Evolutionary conservation across 2,329 filamentous ascomycete genomes (phyloP).

Genomic region (Trichoderma oligosporum): DNA sequence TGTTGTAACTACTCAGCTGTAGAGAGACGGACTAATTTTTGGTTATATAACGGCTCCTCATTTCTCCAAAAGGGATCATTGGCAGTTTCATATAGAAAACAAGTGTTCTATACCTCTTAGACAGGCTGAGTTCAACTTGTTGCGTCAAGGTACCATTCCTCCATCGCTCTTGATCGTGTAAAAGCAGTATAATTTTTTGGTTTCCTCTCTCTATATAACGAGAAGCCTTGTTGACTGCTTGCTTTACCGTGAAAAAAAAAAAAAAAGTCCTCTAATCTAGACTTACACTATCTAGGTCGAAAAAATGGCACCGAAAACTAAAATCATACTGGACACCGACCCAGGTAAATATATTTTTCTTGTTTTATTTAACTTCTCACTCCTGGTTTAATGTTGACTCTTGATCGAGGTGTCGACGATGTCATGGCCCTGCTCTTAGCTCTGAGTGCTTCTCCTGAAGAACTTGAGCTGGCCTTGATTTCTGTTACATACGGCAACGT

Average conservation of each 20-base stretch:
- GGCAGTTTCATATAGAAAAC: too few relatives aligned
- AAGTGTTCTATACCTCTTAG: too few relatives aligned
- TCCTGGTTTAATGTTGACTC: too few relatives aligned
- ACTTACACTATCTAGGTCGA: background rate
- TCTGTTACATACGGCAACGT: slow-evolving; percentile 95
- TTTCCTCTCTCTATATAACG: too few relatives aligned
- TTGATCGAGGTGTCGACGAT: slow-evolving; percentile 91
- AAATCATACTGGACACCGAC: slow-evolving; percentile 94
- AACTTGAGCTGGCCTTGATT: slow-evolving; percentile 79
- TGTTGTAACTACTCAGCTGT: background rate
- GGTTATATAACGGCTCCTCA: too few relatives aligned
- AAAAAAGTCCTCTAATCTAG: background rate
- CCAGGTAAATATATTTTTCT: background rate
- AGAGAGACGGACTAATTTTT: background rate
- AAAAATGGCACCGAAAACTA: slow-evolving; percentile 40
- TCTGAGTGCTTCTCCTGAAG: slow-evolving; percentile 73
- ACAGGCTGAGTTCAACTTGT: background rate
- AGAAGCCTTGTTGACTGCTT: too few relatives aligned
- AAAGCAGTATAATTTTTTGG: too few relatives aligned
- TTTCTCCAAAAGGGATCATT: too few relatives aligned
- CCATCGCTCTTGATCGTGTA: background rate
- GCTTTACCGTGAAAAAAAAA: background rate
- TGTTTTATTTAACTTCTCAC: background rate
- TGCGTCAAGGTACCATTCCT: background rate
- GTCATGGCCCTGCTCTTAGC: slow-evolving; percentile 83